These are phyloP conservation scores for Neofusicoccum kwambonambiense DNA, from an alignment of 2,329 filamentous ascomycete genomes.

Conservation along the genomic window DNA sequence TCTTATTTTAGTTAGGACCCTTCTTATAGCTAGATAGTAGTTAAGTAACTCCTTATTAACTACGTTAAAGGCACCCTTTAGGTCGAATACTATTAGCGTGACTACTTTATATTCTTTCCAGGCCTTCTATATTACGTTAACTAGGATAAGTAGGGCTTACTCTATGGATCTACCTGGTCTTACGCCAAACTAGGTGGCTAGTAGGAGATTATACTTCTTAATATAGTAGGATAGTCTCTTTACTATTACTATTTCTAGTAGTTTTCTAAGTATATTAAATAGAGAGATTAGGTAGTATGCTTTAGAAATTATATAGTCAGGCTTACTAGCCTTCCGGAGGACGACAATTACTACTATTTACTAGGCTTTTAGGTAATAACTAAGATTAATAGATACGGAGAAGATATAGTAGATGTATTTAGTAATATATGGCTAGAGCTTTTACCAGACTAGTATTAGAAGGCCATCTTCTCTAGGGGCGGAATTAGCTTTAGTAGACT, in stretches of 20 bases:
- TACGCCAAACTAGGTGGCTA: slow-evolving; percentile 25
- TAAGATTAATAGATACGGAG: background rate
- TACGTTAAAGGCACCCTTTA: slow-evolving; percentile 11
- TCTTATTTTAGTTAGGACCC: background rate
- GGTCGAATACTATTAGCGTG: background rate
- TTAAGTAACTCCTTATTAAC: background rate
- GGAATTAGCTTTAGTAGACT: background rate
- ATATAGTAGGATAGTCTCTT: slow-evolving; percentile 22
- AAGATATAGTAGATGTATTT: background rate
- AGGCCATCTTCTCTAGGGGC: background rate
- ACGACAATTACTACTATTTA: slow-evolving; percentile 20
- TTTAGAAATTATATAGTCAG: slow-evolving; percentile 25
- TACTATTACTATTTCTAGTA: slow-evolving; percentile 23
- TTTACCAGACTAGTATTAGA: background rate
- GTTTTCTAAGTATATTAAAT: slow-evolving; percentile 23
- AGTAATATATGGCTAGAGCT: background rate
- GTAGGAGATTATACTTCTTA: slow-evolving; percentile 25
- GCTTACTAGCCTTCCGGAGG: slow-evolving; percentile 25
- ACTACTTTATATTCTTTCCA: background rate
- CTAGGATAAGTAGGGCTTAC: slow-evolving; percentile 25
- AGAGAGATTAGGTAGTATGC: slow-evolving; percentile 30
- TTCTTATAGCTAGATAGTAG: background rate
- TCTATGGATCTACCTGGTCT: slow-evolving; percentile 24
- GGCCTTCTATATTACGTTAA: background rate
- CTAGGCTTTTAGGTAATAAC: slow-evolving; percentile 5